Evolutionary conservation across 176 grass and related monocot genomes (phyloP).

Genomic region (Eleusine coracana): DNA sequence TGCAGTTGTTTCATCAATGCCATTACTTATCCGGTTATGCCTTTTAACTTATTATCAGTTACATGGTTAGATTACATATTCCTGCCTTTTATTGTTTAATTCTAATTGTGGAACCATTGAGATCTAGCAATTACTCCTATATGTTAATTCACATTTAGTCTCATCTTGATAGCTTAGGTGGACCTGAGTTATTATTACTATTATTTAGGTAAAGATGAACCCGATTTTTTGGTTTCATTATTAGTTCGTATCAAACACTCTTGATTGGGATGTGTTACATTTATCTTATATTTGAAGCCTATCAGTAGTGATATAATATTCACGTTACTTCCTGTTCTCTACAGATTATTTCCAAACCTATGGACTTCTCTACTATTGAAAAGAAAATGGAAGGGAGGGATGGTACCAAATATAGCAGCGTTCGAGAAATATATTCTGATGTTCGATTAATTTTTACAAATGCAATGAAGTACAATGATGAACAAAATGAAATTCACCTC

Average conservation of each 20-base stretch:
- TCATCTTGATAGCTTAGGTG: conserved; percentile 5
- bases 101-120: conserved; percentile 14
- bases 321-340: conserved; percentile 37
- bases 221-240: background rate
- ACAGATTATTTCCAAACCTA: conserved; percentile 89
- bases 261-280: background rate
- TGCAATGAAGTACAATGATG: conserved; percentile 93
- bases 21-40: background rate
- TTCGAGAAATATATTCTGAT: conserved; percentile 90
- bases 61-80: conserved; percentile 16
- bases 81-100: background rate
- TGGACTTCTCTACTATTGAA: conserved; percentile 88
- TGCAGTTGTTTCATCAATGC: background rate
- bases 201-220: too few species aligned
- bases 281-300: conserved; percentile 23
- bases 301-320: conserved; percentile 9
- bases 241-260: background rate
- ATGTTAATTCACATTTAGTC: conserved; percentile 14
- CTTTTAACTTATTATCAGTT: conserved; percentile 1
- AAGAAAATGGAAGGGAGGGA: conserved; percentile 91
- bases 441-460: conserved; percentile 93
- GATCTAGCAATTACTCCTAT: background rate
- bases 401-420: conserved; percentile 70
- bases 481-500: conserved; percentile 59
- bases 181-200: background rate